Percentiles rank a stretch among this genome's conserved stretches.
These are phyloP conservation scores for Cajanus cajan DNA, from an alignment of 306 rosid genomes.

Conservation along the genomic window DNA sequence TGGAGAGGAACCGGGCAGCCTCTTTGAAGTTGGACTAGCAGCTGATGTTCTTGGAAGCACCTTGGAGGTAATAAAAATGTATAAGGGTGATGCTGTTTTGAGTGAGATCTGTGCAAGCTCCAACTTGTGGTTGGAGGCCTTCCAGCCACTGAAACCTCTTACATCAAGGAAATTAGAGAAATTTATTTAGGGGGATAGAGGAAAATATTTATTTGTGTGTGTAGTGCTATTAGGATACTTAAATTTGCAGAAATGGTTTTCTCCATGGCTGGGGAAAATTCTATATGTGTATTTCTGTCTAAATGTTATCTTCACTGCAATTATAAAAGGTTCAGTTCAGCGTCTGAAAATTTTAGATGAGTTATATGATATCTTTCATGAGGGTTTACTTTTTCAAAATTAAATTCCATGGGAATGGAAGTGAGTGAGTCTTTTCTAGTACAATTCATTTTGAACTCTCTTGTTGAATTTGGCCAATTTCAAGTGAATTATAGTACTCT, in stretches of 20 bases:
- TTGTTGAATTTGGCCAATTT: too few relatives aligned
- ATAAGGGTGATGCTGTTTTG: conserved; percentile 59
- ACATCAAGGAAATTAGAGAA: conserved; percentile 63
- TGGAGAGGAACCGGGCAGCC: conserved; percentile 68
- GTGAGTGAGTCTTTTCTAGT: too few relatives aligned
- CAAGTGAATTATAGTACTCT: too few relatives aligned
- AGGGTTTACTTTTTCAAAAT: background rate
- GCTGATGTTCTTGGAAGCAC: conserved; percentile 72
- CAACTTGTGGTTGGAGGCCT: conserved; percentile 57
- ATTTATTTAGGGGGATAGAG: conserved; percentile 59
- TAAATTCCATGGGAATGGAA: too few relatives aligned
- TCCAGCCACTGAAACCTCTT: conserved; percentile 53
- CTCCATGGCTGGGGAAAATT: conserved; percentile 37
- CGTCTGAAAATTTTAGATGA: conserved; percentile 42
- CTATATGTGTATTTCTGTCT: conserved; percentile 46
- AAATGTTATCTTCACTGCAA: conserved; percentile 48
- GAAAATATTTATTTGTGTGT: conserved; percentile 26
- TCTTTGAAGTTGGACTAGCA: conserved; percentile 58
- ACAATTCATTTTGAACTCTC: too few relatives aligned
- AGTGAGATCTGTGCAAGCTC: conserved; percentile 46
- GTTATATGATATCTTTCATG: conserved; percentile 3
- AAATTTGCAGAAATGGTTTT: conserved; percentile 51
- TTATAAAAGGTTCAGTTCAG: conserved; percentile 51
- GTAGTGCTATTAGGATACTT: conserved; percentile 50
- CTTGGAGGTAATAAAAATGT: conserved; percentile 58